Percentiles rank a stretch among this genome's conserved stretches.
These are phyloP conservation scores for Aphanocladium album DNA, from an alignment of 2,329 filamentous ascomycete genomes.

Conservation along the genomic window DNA sequence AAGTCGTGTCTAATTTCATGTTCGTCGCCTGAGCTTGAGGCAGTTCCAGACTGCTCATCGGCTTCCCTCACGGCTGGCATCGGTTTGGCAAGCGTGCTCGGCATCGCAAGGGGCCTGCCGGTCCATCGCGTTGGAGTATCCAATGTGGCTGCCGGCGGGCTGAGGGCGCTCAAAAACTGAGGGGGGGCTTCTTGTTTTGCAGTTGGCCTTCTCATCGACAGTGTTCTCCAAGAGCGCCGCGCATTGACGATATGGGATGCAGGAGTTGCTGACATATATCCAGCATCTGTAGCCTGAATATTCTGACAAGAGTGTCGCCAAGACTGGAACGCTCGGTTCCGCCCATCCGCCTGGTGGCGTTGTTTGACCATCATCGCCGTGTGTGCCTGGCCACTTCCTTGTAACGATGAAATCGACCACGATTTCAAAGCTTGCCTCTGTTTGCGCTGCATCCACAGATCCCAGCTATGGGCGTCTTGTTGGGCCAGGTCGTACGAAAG, in stretches of 20 bases:
- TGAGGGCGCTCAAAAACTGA: background rate
- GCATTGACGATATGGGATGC: constrained; percentile 10
- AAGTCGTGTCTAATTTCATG: background rate
- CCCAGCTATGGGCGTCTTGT: constrained; percentile 23
- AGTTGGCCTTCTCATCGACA: background rate
- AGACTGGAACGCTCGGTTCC: constrained; percentile 25
- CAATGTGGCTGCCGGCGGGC: constrained; percentile 21
- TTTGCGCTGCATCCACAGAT: constrained; percentile 27
- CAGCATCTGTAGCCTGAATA: constrained; percentile 1
- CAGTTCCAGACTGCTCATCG: constrained; percentile 21
- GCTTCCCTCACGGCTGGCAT: constrained; percentile 29
- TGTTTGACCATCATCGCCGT: constrained; percentile 29
- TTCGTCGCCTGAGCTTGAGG: constrained; percentile 20
- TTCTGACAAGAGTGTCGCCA: constrained; percentile 25
- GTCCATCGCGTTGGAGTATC: constrained; percentile 45
- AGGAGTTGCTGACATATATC: constrained; percentile 6
- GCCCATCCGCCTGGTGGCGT: constrained; percentile 28
- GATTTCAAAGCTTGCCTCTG: constrained; percentile 30
- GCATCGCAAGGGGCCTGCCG: constrained; percentile 34
- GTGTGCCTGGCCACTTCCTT: constrained; percentile 33
- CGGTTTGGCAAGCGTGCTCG: constrained; percentile 24
- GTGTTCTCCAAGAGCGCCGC: constrained; percentile 22
- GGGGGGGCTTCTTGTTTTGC: background rate
- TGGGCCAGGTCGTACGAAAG: constrained; percentile 20
- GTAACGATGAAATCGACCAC: constrained; percentile 34